Conservation (phyloP, 768 basidiomycete species). For the Leccinum incarnatum region DNA sequence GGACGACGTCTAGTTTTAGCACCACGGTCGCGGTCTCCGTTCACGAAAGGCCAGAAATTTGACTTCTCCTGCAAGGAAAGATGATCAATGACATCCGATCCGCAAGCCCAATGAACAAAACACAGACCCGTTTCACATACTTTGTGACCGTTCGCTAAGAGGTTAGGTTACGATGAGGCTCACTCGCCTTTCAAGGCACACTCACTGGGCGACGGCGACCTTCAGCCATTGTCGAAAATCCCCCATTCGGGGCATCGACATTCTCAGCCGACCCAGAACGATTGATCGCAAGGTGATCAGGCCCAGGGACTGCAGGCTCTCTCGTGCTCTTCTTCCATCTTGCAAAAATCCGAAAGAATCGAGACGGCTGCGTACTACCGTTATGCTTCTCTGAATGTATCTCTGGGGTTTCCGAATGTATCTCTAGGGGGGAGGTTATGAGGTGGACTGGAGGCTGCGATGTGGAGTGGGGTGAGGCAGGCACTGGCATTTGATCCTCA, state of each 20-base stretch:
- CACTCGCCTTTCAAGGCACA: neutral
- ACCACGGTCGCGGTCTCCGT: neutral
- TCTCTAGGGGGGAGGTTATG: neutral
- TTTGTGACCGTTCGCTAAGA: neutral
- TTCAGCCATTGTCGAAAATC: neutral
- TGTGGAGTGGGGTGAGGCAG: neutral
- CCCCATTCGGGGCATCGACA: neutral
- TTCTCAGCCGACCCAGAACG: neutral
- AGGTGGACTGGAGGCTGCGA: neutral
- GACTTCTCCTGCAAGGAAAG: neutral
- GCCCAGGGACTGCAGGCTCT: neutral
- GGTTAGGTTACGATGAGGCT: neutral
- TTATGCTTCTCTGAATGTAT: neutral
- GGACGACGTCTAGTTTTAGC: neutral
- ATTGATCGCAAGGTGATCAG: neutral
- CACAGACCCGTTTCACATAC: neutral
- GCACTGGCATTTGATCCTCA: neutral
- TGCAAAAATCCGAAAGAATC: neutral
- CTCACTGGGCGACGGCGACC: neutral
- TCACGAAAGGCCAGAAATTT: neutral
- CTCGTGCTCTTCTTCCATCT: neutral
- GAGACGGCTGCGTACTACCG: neutral
- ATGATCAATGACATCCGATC: neutral
- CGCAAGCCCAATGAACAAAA: neutral
- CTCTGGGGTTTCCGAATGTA: neutral